Percentiles rank a stretch among this genome's conserved stretches.
These are phyloP conservation scores for Paramarasmius palmivorus DNA, from an alignment of 1,284 basidiomycete genomes.

Conservation along the genomic window DNA sequence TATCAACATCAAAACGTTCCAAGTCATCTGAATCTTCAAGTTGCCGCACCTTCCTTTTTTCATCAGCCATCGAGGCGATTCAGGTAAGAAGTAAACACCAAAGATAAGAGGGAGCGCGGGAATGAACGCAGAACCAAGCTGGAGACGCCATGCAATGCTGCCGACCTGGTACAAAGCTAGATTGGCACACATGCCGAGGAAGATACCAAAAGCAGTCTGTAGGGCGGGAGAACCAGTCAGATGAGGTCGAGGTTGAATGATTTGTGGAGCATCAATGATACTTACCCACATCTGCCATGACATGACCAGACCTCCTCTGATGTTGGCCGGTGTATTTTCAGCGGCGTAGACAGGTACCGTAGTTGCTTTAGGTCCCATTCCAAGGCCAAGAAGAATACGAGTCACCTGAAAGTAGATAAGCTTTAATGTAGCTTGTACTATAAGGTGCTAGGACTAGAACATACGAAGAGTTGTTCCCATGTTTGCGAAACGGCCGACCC, in stretches of 20 bases:
- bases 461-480: conserved; percentile 50
- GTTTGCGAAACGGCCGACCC: conserved; percentile 56
- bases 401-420: conserved; percentile 34
- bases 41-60: conserved; percentile 43
- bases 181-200: conserved; percentile 54
- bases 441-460: conserved; percentile 16
- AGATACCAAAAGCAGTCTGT: conserved; percentile 57
- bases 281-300: conserved; percentile 62
- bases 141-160: conserved; percentile 56
- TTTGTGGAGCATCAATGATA: conserved; percentile 7
- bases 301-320: conserved; percentile 75
- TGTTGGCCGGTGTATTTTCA: conserved; percentile 60
- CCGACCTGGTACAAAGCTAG: conserved; percentile 44
- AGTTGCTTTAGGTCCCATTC: conserved; percentile 67
- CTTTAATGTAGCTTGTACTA: not conserved
- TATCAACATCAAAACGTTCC: not conserved
- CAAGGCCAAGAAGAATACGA: conserved; percentile 63
- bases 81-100: conserved; percentile 54
- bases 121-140: conserved; percentile 55
- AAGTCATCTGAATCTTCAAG: not conserved
- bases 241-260: not conserved
- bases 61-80: conserved; percentile 55
- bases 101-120: conserved; percentile 50
- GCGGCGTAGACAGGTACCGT: conserved; percentile 63
- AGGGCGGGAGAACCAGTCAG: not conserved